Conservation (phyloP, 768 basidiomycete genomes). For the Boletus insuetus region DNA sequence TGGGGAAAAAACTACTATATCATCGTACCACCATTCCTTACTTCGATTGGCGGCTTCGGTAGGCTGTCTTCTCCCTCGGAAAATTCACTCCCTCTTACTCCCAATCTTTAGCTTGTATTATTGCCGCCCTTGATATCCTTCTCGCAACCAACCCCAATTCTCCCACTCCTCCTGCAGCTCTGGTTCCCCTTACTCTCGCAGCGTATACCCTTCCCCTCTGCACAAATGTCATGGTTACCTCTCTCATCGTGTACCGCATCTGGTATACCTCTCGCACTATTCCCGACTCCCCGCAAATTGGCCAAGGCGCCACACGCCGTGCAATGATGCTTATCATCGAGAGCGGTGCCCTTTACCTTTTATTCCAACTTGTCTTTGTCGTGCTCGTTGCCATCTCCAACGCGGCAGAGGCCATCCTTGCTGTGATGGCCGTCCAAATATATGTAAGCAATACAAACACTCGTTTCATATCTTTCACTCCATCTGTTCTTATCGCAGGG, state of each 20-base stretch:
- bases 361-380: conserved; percentile 40
- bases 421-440: conserved; percentile 38
- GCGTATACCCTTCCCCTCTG: conserved; percentile 38
- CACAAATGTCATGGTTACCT: conserved; percentile 41
- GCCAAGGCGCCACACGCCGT: conserved; percentile 15
- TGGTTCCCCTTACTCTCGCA: conserved; percentile 37
- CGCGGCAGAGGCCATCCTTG: conserved; percentile 36
- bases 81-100: not conserved
- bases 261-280: conserved; percentile 27
- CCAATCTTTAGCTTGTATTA: conserved; percentile 26
- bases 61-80: conserved; percentile 4
- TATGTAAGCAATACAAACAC: conserved; percentile 32
- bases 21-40: conserved; percentile 33
- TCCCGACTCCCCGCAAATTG: conserved; percentile 8
- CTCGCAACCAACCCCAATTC: conserved; percentile 27
- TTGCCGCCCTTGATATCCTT: conserved; percentile 29
- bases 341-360: conserved; percentile 40
- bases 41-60: conserved; percentile 36
- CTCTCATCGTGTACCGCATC: conserved; percentile 40
- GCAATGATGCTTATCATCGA: conserved; percentile 39
- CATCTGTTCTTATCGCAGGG: conserved; percentile 18
- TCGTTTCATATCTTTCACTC: not conserved
- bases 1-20: conserved; percentile 37
- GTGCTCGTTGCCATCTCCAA: conserved; percentile 34
- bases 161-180: conserved; percentile 32